A percentile compares a stretch with the other conserved stretches of the same genome.
Conservation (phyloP, 768 basidiomycete species). For the Tulasnella sp. region DNA sequence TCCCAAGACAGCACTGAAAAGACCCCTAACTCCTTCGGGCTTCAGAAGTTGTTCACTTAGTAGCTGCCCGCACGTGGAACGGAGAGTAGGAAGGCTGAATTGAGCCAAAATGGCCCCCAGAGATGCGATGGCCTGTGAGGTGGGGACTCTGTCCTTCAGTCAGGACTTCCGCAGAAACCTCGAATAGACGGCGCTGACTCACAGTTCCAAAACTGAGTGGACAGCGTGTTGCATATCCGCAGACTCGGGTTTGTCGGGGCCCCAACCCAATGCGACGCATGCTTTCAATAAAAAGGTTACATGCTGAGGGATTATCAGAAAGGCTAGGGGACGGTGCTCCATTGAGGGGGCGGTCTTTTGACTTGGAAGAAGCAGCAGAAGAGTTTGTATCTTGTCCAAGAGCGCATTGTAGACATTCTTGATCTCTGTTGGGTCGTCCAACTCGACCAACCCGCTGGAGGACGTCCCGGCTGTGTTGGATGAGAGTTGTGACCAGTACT, state of each 20-base stretch:
- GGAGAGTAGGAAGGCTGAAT: constrained; percentile 41
- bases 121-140: constrained; percentile 61
- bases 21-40: constrained; percentile 63
- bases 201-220: constrained; percentile 58
- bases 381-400: constrained; percentile 46
- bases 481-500: constrained; percentile 42
- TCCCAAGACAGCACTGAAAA: constrained; percentile 66
- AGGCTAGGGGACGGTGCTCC: constrained; percentile 49
- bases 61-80: constrained; percentile 58
- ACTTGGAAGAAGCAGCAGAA: constrained; percentile 52
- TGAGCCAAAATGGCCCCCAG: constrained; percentile 57
- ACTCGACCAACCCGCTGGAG: constrained; percentile 32
- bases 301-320: constrained; percentile 61
- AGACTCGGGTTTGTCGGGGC: constrained; percentile 54
- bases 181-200: constrained; percentile 38
- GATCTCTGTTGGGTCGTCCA: constrained; percentile 46
- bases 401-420: constrained; percentile 47
- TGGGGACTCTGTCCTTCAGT: constrained; percentile 51
- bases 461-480: constrained; percentile 18
- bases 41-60: constrained; percentile 69
- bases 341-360: constrained; percentile 42
- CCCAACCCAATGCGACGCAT: constrained; percentile 66
- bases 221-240: constrained; percentile 33
- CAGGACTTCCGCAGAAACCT: background rate
- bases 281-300: constrained; percentile 56